phyloP scores from a whole-genome alignment of 441 rosid species.

The Theobroma grandiflorum region DNA sequence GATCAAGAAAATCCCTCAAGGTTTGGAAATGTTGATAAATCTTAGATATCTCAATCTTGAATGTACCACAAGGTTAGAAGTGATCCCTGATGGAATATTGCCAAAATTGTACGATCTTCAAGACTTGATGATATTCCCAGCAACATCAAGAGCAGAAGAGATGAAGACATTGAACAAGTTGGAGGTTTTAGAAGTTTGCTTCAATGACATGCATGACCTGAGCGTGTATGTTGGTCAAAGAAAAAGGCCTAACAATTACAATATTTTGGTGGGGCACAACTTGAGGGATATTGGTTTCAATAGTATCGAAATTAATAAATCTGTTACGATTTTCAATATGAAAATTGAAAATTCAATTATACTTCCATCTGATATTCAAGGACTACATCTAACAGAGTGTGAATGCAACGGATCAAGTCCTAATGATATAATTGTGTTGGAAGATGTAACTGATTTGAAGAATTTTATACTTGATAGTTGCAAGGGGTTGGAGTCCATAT shows the following conservation, averaged over 20 bases:
- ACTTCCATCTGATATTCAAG: neutral
- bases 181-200: neutral
- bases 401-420: neutral
- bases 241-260: neutral
- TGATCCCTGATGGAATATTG: neutral
- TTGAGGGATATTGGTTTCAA: too few relatives aligned
- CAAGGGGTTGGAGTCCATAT: neutral
- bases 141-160: neutral
- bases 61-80: neutral
- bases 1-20: neutral
- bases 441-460: neutral
- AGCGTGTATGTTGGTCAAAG: neutral
- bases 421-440: neutral
- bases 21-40: neutral
- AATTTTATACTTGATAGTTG: neutral
- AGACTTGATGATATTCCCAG: neutral
- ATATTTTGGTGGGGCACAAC: neutral
- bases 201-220: neutral
- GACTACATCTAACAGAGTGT: fast-evolving
- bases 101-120: neutral
- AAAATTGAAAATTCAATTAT: neutral
- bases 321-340: neutral
- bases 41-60: slow-evolving; percentile 6
- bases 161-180: neutral
- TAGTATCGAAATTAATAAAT: neutral